Conservation (phyloP, 1,139 yeast genomes). For the Nakaseomyces sp. region DNA sequence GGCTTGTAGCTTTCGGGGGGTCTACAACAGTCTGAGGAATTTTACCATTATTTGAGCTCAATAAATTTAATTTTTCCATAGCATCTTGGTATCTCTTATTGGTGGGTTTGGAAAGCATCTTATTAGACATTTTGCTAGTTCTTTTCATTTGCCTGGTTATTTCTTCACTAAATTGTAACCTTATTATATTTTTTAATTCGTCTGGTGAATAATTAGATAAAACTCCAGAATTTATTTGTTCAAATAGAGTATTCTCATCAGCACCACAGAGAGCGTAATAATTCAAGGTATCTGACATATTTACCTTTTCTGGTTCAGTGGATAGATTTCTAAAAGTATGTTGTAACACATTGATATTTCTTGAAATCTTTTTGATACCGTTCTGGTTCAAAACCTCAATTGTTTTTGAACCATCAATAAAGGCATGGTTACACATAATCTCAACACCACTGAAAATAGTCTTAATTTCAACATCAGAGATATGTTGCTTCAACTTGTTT, state of each 20-base stretch:
- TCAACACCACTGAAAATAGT: constrained; percentile 45
- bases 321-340: constrained; percentile 64
- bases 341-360: constrained; percentile 65
- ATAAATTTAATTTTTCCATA: constrained; percentile 14
- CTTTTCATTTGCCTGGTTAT: constrained; percentile 23
- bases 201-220: constrained; percentile 28
- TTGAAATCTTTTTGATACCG: constrained; percentile 59
- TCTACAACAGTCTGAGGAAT: background rate
- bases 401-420: constrained; percentile 52
- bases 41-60: background rate
- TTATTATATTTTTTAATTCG: constrained; percentile 34
- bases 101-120: constrained; percentile 17
- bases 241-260: constrained; percentile 19
- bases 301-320: constrained; percentile 48
- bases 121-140: constrained; percentile 12
- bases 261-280: constrained; percentile 44
- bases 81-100: constrained; percentile 24
- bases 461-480: constrained; percentile 28
- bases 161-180: constrained; percentile 43
- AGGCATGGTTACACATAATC: constrained; percentile 45
- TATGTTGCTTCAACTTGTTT: constrained; percentile 25
- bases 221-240: constrained; percentile 27
- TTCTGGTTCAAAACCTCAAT: constrained; percentile 49
- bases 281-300: constrained; percentile 46
- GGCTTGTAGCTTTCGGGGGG: background rate